Percentiles rank a stretch among this genome's conserved stretches.
phyloP scores from a whole-genome alignment of 2,329 filamentous ascomycete genomes.

The Diaporthe ampelina region DNA sequence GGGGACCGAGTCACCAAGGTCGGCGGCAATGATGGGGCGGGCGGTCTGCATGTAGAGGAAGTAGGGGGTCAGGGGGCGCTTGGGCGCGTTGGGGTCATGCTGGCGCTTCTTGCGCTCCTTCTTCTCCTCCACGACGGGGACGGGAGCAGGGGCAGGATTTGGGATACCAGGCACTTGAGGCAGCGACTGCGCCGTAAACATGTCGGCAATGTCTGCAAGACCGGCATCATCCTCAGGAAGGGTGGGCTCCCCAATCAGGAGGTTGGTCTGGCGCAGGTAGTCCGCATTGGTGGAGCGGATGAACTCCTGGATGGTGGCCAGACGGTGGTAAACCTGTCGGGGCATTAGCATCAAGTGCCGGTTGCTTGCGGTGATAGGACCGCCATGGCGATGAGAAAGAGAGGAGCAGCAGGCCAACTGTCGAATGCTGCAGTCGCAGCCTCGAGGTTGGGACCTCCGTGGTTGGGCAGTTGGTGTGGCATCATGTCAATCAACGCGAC shows the following conservation, averaged over 20 bases:
- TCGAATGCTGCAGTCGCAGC: neutral
- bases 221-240: slow-evolving; percentile 62
- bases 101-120: slow-evolving; percentile 92
- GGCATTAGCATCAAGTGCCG: slow-evolving; percentile 17
- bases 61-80: slow-evolving; percentile 93
- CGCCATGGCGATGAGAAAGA: neutral
- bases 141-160: slow-evolving; percentile 55
- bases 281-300: slow-evolving; percentile 85
- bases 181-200: slow-evolving; percentile 42
- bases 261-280: slow-evolving; percentile 90
- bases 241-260: slow-evolving; percentile 78
- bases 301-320: slow-evolving; percentile 83
- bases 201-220: slow-evolving; percentile 20
- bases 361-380: neutral
- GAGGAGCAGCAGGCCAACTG: neutral
- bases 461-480: neutral
- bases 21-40: slow-evolving; percentile 83
- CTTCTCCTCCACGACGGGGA: slow-evolving; percentile 73
- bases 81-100: slow-evolving; percentile 93
- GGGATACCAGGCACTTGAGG: slow-evolving; percentile 55
- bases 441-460: neutral
- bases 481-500: slow-evolving; percentile 7
- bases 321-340: slow-evolving; percentile 79
- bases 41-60: slow-evolving; percentile 95
- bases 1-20: slow-evolving; percentile 80